Evolutionary conservation across 2,329 filamentous ascomycete species (phyloP), one percentile per base, ranked within the genome.

Genomic region (Endocalyx cinctus): DNA sequence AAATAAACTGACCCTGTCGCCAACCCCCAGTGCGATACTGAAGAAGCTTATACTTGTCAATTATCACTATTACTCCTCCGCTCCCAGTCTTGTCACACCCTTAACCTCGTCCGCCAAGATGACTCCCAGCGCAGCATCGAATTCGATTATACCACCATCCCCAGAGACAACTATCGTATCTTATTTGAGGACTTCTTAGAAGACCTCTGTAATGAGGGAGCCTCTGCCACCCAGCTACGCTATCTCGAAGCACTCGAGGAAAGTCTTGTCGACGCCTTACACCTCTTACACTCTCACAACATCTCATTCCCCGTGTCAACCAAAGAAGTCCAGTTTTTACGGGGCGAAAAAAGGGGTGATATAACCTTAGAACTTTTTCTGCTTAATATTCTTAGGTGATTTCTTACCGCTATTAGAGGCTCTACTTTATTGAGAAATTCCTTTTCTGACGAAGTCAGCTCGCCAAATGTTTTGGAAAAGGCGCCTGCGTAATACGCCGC

Each of bases 11-110:
- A 19, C 23, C 11, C 10, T 25, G 11, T 37, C 20, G 13, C 19
- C 13, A 27, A 35, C 26, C 27, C 25, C 18, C 31, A 37, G 38
- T 41, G 29, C 14, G 31, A 11, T 35, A 28, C 31, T 8, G 2
- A 38, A 19, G 20, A 34, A 26, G 31, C 25, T 17, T 41, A 38
- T 6, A 38, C 28, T 25, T 41, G 35, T 17, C 38, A 37, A 13
- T 25, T 33, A 11, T 34, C 34, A n/a, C 28, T 37, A 12, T 28
- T 37, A 17, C 32, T 34, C 28, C 34, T 42, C 25, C 17, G 37
- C 5, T 18, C 40, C 18, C 23, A 18, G 20, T 42, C 34, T 19
- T 37, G 30, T n/a, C 25, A 31, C 15, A 37, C 37, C 12, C 31
- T 42, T 25, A 26, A 20, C 17, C 37, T 35, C 17, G 23, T 42